Evolutionary conservation across 1,284 basidiomycete species (phyloP), one percentile per base, ranked within the genome.

Genomic region (Psilocybe mexicana): DNA sequence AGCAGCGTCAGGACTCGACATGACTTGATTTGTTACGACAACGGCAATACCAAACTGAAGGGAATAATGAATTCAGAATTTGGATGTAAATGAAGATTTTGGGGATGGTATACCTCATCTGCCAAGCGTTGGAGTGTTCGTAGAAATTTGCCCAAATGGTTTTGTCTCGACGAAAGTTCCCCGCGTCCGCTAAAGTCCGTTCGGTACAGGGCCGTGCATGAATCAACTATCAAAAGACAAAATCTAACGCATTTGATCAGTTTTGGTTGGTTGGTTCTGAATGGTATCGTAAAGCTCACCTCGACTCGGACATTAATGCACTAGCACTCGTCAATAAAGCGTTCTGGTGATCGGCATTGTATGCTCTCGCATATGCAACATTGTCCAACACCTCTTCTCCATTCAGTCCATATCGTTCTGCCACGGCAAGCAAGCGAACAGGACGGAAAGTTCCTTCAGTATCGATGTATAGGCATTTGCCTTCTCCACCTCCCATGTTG

Each of bases 401-500:
- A 65, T 96, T 96, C 65, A 99, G 79, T 6, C 97, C 97, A 70
- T 91, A 96, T 52, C 97, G 83, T 76, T 98, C 96, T 1, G 97
- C 96, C 3, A 97, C 94, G 0, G 96, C 93, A 30, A 99, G 82
- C 55, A 99, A 79, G 59, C 97, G 93, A 38, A 94, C 92, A 14
- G 97, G 97, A 64, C 97, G 94, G 81, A 99, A 99, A 2, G 97
- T 99, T 8, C 96, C 96, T 71, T 99, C 96, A 0, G 97, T 99
- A 73, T 99, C 97, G 75, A 99, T 98, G 75, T 96, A 99, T 48
- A 99, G 79, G 70, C 96, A 98, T 76, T 99, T 99, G 50, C 97
- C 97, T 74, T 99, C 97, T 5, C 97, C 97, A 30, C 97, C 97
- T 26, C 97, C 97, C 96, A 98, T 98, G 66, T 87, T 91, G 46